Base-by-base conservation (phyloP, 2,329 filamentous ascomycete species). In the Hymenoscyphus repandus region DNA sequence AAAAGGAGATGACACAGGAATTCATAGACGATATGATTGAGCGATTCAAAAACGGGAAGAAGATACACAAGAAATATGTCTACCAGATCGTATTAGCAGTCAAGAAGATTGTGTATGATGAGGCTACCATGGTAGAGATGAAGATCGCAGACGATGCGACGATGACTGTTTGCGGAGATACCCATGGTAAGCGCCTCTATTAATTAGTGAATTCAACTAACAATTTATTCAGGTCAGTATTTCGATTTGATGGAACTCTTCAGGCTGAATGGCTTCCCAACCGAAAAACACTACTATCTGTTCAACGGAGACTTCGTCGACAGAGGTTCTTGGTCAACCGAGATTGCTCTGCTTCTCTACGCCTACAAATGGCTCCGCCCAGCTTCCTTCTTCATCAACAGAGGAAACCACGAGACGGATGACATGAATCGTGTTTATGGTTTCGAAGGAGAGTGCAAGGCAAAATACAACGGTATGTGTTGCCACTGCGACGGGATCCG, bases 231-330 rank as follows among this genome's bases (percentile, higher is more conserved):
- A 91, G 88, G 92, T 41, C 93, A 99, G 79, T 99, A 91, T 73
- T 99, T 95, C 68, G 93, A 99, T 69, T 78, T 99, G 38, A 85
- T 99, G 75, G 89, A 99, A 68, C 86, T 99, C 56, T 99, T 99
- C 82, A 79, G 88, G 57, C 79, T 93, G 51, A 96, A 96, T 62
- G 93, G 93, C 38, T 80, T 78, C 57, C 93, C 93, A 0, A 81
- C 79, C 13, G 89, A 92, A 55, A 89, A 87, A 66, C 90, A 97
- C 68, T 88, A 85, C 69, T 99, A 97, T 68, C 79, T 99, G 11
- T 99, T 99, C 78, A 99, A 99, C 69, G 93, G 93, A 58, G 93
- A 99, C 72, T 99, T 99, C 66, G 93, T 99, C 48, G 93, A 99
- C 68, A 83, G 93, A 67, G 93, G 93, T 27, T 96, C 90, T 34